These are phyloP conservation scores for Exophiala alcalophila DNA, from an alignment of 2,329 filamentous ascomycete species.

Conservation along the genomic window DNA sequence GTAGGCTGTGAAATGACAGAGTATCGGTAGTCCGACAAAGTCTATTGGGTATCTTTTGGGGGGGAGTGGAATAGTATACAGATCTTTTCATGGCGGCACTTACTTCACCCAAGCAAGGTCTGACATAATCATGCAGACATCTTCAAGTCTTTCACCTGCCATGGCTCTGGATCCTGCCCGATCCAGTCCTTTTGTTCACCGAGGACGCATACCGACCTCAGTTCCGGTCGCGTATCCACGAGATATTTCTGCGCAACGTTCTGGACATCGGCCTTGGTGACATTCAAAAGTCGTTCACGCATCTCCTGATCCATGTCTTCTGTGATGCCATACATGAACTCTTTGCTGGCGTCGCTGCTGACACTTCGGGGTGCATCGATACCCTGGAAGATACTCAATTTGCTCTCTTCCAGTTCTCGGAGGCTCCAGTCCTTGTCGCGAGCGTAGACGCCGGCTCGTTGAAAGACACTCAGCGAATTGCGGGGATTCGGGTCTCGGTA, in stretches of 20 bases:
- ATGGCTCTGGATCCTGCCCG: slow-evolving; percentile 23
- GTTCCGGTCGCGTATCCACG: slow-evolving; percentile 61
- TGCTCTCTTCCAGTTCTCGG: slow-evolving; percentile 89
- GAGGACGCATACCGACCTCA: slow-evolving; percentile 66
- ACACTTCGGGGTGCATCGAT: slow-evolving; percentile 87
- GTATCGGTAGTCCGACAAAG: neutral
- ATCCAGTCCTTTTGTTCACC: slow-evolving; percentile 74
- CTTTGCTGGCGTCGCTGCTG: slow-evolving; percentile 79
- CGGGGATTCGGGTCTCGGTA: slow-evolving; percentile 94
- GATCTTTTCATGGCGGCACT: slow-evolving; percentile 8
- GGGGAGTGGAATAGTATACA: slow-evolving; percentile 28
- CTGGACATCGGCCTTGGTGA: slow-evolving; percentile 74
- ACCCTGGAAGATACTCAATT: slow-evolving; percentile 87
- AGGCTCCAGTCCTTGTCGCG: slow-evolving; percentile 76
- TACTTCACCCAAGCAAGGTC: slow-evolving; percentile 3
- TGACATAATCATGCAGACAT: slow-evolving; percentile 26
- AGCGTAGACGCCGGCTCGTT: slow-evolving; percentile 77
- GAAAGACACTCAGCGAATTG: slow-evolving; percentile 83
- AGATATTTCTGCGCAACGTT: slow-evolving; percentile 79
- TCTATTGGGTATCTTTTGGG: slow-evolving; percentile 25
- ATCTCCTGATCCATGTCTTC: slow-evolving; percentile 85
- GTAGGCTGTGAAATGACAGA: slow-evolving; percentile 20
- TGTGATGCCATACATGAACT: slow-evolving; percentile 80
- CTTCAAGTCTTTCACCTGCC: slow-evolving; percentile 25
- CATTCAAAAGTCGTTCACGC: slow-evolving; percentile 81